Base-by-base conservation (phyloP, 2,329 filamentous ascomycete genomes). In the Diaporthe ampelina region DNA sequence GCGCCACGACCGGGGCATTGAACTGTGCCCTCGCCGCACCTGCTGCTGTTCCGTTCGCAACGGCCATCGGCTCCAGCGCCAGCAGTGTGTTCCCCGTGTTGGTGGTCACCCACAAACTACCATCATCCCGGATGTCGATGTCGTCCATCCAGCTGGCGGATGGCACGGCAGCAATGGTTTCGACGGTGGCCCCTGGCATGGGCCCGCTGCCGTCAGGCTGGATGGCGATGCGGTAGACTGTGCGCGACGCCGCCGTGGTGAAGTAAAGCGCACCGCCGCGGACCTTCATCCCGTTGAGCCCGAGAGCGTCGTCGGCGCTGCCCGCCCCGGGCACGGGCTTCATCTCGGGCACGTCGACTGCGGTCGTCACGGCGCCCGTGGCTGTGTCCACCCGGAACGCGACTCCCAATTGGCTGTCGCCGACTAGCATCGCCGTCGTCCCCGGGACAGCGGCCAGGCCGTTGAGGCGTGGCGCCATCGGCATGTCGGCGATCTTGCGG, bases 271-370 rank as follows among this genome's bases (percentile, higher is more conserved):
- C 77, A 0, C 77, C 78, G n/a, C 56, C 73, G 24, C 70, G 74
- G 37, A 80, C 73, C 59, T 80, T 80, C 13, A 81, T 70, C 10
- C 80, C 80, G 37, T 81, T 81, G 70, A 80, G 75, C 21, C 80
- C 80, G 17, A 79, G 48, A 26, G 70, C 70, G 50, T 73, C 70
- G 59, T 73, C 70, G 15, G 40, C 56, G 6, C 68, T 65, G 5
- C 72, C 59, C 3, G 67, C 74, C 1, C 67, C 58, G 29, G 78
- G 59, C 0, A 76, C 71, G 29, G 78, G 69, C 54, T 77, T 77
- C 74, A 81, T 80, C 74, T 82, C 76, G 3, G 77, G 54, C 10
- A 77, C 56, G 11, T 78, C 68, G n/a, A 81, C 45, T 1, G 78
- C 77, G 4, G 73, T 63, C 21, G 76, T 72, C 68, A 77, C 74